Base-by-base conservation (phyloP, 176 grass and related monocot species). In the Zoysia pacifica region DNA sequence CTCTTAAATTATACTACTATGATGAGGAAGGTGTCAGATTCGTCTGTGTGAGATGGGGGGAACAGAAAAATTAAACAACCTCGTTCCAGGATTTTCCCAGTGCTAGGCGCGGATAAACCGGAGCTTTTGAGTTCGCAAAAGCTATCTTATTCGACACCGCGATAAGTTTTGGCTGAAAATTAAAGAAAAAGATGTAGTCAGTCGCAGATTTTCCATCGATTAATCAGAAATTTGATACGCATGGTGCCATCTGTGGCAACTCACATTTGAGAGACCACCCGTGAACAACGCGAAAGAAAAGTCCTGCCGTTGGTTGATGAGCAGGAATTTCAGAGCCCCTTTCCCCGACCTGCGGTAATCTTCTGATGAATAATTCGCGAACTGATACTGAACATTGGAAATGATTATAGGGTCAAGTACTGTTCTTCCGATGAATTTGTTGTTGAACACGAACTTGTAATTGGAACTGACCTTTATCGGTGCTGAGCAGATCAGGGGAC, bases 301-400 rank as follows among this genome's bases (percentile, higher is more conserved):
- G 28, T 97, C 91, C 38, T 86, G 86, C 9, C 91, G 56, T 62
- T 97, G 94, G 58, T 97, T 97, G 76, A 97, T 97, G 69, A 97
- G 35, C 59, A 78, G 89, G 42, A 97, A 89, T 46, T 67, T 92
- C 5, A 97, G 48, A 13, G 35, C 37, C 4, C 89, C 87, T 77
- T 81, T 90, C 3, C 90, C 83, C 4, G 87, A 73, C 7, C 38
- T 68, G 8, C 9, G 6, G 65, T 94, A 97, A 51, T 72, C 61
- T 6, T 72, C 61, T 6, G 83, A 77, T 5, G 91, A 94, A 48
- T 92, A 87, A 52, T 94, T 94, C 1, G 89, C 89, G 47, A 94
- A 62, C 59, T 97, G 89, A 66, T 94, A 97, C 94, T 97, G 68
- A 16, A 86, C 76, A 19, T 18, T 2, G 74, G 15, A 65, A 37